These are phyloP conservation scores for Alternaria angustiovoidea DNA, from an alignment of 2,329 filamentous ascomycete species.

Conservation along the genomic window DNA sequence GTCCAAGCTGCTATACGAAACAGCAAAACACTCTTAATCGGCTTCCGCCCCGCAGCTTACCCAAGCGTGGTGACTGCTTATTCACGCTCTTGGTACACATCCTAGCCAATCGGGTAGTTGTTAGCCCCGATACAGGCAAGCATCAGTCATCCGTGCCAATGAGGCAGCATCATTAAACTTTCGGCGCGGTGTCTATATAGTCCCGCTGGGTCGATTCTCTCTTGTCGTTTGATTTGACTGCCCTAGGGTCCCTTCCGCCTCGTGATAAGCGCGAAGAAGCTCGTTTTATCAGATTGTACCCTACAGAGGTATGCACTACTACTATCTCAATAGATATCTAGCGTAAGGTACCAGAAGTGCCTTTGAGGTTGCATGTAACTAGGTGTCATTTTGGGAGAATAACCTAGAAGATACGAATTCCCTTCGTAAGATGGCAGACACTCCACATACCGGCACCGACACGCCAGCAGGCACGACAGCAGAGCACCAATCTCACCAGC, in stretches of 20 bases:
- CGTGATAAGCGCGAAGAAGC: background rate
- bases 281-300: background rate
- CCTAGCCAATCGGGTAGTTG: conserved; percentile 9
- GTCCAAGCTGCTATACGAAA: background rate
- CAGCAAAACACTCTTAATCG: background rate
- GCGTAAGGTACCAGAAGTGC: background rate
- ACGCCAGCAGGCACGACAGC: conserved; percentile 8
- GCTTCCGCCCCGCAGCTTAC: conserved; percentile 9
- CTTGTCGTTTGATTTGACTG: background rate
- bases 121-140: conserved; percentile 7
- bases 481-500: conserved; percentile 1
- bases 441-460: conserved; percentile 11
- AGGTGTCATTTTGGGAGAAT: background rate
- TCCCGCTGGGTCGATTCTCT: background rate
- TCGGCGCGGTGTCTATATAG: background rate
- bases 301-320: background rate
- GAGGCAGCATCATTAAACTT: background rate
- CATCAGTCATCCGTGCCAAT: background rate
- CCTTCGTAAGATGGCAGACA: conserved; percentile 11
- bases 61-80: conserved; percentile 12
- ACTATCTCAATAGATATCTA: background rate
- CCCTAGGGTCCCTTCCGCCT: background rate
- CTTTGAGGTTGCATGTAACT: background rate
- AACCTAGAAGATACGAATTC: background rate
- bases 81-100: conserved; percentile 7